A percentile compares a stretch with the other conserved stretches of the same genome.
Conservation (phyloP, 306 rosid species). For the Ammopiptanthus mongolicus region DNA sequence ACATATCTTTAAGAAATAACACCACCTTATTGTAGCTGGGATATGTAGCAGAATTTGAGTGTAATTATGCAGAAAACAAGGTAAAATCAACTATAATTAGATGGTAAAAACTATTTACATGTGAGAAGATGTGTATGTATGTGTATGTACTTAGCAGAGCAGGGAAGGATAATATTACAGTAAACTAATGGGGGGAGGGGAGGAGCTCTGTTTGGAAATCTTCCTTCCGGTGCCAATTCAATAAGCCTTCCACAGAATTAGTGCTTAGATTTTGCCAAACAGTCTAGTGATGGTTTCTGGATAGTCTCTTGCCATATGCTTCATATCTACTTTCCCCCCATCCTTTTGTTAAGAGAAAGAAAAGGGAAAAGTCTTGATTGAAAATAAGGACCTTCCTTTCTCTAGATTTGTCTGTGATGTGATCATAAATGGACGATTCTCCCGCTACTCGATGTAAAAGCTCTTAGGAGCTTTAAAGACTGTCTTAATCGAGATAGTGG, state of each 20-base stretch:
- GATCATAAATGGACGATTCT: conserved; percentile 3
- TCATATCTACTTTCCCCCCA: neutral
- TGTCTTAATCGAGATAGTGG: conserved; percentile 31
- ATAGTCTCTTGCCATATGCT: neutral
- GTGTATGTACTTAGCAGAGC: no score
- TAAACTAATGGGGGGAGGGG: no score
- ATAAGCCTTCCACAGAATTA: neutral
- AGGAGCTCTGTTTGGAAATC: no score
- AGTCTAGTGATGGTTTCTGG: neutral
- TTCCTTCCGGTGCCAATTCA: neutral
- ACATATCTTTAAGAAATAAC: neutral
- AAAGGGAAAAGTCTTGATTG: neutral
- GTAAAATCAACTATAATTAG: no score
- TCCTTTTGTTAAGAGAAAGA: neutral
- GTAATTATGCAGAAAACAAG: neutral
- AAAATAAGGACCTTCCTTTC: neutral
- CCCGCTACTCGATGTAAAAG: conserved; percentile 9
- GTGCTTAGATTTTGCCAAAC: neutral
- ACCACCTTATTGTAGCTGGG: neutral
- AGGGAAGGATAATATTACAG: no score
- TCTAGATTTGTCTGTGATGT: neutral
- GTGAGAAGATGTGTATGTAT: neutral
- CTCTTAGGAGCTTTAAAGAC: conserved; percentile 21
- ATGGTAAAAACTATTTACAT: no score
- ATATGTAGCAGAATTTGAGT: neutral